Evolutionary conservation across 2,329 filamentous ascomycete species (phyloP).

Genomic region (Gaeumannomyces sp.): DNA sequence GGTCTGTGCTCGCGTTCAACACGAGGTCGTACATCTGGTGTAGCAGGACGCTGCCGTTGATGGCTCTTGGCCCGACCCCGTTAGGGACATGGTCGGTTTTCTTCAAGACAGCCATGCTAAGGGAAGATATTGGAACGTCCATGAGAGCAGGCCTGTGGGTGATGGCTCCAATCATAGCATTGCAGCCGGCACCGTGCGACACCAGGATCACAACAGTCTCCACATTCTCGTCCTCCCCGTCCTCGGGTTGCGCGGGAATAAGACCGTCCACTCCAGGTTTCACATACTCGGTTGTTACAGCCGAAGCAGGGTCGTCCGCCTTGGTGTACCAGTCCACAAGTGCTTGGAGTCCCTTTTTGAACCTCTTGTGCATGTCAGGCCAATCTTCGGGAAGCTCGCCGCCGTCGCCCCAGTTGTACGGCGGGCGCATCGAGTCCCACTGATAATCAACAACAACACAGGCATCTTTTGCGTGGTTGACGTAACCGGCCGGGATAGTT

Average conservation of each 20-base stretch:
- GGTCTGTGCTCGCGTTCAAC: slow-evolving; percentile 68
- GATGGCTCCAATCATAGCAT: slow-evolving; percentile 86
- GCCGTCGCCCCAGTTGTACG: slow-evolving; percentile 79
- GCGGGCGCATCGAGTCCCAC: slow-evolving; percentile 84
- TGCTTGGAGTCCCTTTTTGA: slow-evolving; percentile 69
- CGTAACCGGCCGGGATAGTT: slow-evolving; percentile 80
- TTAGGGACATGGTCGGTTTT: slow-evolving; percentile 11
- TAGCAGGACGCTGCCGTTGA: slow-evolving; percentile 34
- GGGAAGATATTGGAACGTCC: slow-evolving; percentile 81
- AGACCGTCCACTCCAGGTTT: slow-evolving; percentile 11
- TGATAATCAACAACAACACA: slow-evolving; percentile 86
- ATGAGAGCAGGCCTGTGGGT: slow-evolving; percentile 87
- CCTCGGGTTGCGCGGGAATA: slow-evolving; percentile 12
- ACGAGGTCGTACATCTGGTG: slow-evolving; percentile 66
- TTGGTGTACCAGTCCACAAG: slow-evolving; percentile 78
- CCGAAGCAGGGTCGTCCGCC: slow-evolving; percentile 42
- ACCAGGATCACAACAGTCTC: slow-evolving; percentile 82
- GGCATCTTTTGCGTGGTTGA: slow-evolving; percentile 81
- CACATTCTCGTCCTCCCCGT: slow-evolving; percentile 49
- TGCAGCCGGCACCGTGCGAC: slow-evolving; percentile 92
- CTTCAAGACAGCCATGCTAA: slow-evolving; percentile 67
- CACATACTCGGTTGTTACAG: slow-evolving; percentile 30
- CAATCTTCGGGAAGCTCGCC: slow-evolving; percentile 90
- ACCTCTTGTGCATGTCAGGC: slow-evolving; percentile 89
- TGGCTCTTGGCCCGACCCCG: slow-evolving; percentile 17